Evolutionary conservation across 2,329 filamentous ascomycete genomes (phyloP).

Genomic region (Fusarium sororula): DNA sequence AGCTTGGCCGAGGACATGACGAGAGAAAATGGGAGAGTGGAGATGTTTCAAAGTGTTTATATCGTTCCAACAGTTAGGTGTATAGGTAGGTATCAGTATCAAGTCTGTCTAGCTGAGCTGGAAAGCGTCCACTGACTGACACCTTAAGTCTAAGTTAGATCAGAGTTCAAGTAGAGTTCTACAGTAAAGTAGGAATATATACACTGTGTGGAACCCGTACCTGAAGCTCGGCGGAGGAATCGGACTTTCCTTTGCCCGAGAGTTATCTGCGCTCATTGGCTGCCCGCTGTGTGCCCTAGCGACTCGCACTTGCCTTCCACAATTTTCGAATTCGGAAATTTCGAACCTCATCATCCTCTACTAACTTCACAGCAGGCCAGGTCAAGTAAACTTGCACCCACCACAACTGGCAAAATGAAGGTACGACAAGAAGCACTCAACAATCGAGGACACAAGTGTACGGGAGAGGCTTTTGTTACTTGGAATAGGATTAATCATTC

Average conservation of each 20-base stretch:
- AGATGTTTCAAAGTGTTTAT: background rate
- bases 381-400: conserved; percentile 55
- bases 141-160: background rate
- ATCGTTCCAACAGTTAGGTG: background rate
- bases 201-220: conserved; percentile 8
- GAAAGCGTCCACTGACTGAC: background rate
- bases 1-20: conserved; percentile 52
- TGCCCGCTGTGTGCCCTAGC: conserved; percentile 45
- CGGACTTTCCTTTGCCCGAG: conserved; percentile 38
- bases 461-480: background rate
- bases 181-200: background rate
- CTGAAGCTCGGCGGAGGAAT: background rate
- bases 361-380: conserved; percentile 55
- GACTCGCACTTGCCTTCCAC: conserved; percentile 50
- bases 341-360: conserved; percentile 44
- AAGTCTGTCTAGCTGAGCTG: background rate
- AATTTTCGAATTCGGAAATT: conserved; percentile 50
- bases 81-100: background rate
- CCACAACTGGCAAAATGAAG: conserved; percentile 60
- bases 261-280: conserved; percentile 46
- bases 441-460: background rate
- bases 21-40: background rate
- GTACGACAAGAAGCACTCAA: conserved; percentile 45
- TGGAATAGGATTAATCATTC: background rate
- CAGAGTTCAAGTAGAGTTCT: background rate